Base-by-base conservation (phyloP, 108 stramenopile species). In the Nitzschia putrida region DNA sequence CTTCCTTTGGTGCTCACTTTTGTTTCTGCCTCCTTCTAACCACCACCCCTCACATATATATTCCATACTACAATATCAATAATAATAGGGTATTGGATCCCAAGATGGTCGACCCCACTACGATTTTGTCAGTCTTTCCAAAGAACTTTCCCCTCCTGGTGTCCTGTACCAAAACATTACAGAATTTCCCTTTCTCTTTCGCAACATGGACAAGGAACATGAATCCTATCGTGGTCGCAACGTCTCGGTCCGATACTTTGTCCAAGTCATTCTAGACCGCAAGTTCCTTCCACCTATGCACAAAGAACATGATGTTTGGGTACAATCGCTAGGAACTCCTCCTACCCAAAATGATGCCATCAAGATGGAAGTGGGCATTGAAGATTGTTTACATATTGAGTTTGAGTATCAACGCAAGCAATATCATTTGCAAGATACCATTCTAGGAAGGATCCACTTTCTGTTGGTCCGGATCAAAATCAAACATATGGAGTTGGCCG, bases 361-460 rank as follows among this genome's bases (percentile, higher is more conserved):
- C 66, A 98, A 98, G 80, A 97, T 98, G 98, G 99, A 99, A 78
- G 99, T 99, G 40, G 99, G 99, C 13, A 99, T 99, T 69, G 99
- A 99, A 75, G 99, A 99, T 61, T 99, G 97, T 78, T 86, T 99
- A 40, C 99, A 99, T 74, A 98, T 99, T 73, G 99, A 99, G 86
- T 99, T 99, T 73, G 96, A 98, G 77, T 99, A 97, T 81, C 93
- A 97, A 60, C 92, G 87, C 37, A 69, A 83, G 23, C 73, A 78
- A 23, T 98, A 97, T 79, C 95, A 97, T 80, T 81, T 98, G 61
- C 80, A 90, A 21, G 99, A 98, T 73, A 90, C 95, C n/a, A 92
- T 99, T 71, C 69, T 85, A 12, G 99, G 99, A 8, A 95, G 97
- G 65, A 96, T 99, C 61, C 94, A 98, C 74, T 99, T 99, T 67